phyloP scores from a whole-genome alignment of 2,329 filamentous ascomycete species.

The Amylocarpus encephaloides region DNA sequence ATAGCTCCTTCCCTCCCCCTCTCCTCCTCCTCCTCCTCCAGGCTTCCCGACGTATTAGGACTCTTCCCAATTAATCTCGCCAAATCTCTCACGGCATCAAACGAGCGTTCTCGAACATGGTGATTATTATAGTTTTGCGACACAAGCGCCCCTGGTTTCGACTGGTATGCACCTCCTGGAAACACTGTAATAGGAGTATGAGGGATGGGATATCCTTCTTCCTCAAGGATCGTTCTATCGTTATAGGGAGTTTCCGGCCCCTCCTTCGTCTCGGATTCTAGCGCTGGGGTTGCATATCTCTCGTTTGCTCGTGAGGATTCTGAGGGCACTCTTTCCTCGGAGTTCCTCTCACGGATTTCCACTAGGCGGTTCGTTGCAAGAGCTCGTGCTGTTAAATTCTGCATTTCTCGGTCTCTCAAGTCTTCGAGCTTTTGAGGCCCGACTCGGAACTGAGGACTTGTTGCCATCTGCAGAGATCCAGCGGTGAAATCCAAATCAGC shows the following conservation, averaged over 20 bases:
- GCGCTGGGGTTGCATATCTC: too few relatives aligned
- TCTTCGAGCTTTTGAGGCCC: conserved; percentile 22
- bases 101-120: conserved; percentile 8
- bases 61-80: conserved; percentile 13
- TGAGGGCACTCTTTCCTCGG: too few relatives aligned
- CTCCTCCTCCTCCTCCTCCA: too few relatives aligned
- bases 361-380: conserved; percentile 13
- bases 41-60: conserved; percentile 3
- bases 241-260: conserved; percentile 7
- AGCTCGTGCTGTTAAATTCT: conserved; percentile 16
- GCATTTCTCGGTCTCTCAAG: conserved; percentile 21
- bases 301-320: too few relatives aligned
- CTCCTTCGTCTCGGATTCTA: too few relatives aligned
- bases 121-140: too few relatives aligned
- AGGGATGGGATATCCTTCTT: conserved; percentile 21
- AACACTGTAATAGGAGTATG: conserved; percentile 22
- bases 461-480: conserved; percentile 20
- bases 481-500: conserved; percentile 28
- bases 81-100: conserved; percentile 14
- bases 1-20: too few relatives aligned
- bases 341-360: too few relatives aligned
- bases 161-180: conserved; percentile 4
- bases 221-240: conserved; percentile 21
- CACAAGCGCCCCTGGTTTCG: not conserved
- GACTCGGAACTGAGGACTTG: conserved; percentile 23